Evolutionary conservation across 2,329 filamentous ascomycete genomes (phyloP), one percentile per base, ranked within the genome.

Genomic region (Alternaria consortialis): DNA sequence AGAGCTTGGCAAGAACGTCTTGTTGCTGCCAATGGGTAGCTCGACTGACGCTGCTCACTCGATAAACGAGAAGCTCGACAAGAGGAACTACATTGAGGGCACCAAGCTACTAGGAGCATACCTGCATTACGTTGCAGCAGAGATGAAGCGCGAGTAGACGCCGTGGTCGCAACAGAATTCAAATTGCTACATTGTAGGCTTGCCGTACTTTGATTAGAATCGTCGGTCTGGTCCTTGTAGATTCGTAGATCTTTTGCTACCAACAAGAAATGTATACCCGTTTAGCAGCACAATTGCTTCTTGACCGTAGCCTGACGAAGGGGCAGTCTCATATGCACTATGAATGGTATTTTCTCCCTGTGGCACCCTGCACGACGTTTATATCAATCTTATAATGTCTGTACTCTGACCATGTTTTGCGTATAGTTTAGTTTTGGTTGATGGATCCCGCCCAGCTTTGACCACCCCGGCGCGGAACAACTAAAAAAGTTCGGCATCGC

Each of bases 41-140:
- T 96, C 92, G 43, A 99, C 94, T 1, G 95, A 98, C 79, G 94
- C 92, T 42, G 95, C 95, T 7, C 95, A 99, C 83, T 97, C 93
- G 34, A 96, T 97, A 81, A 99, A 99, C 80, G 95, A 98, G 87
- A 97, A 97, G 86, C 85, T 99, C 59, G 95, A 99, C 80, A 93
- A 91, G 86, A 88, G 87, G 77, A 99, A 99, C 83, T 99, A 99
- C 80, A 97, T 99, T 74, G 93, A 99, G 84, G 95, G 95, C 50
- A 97, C 92, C 73, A 99, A 99, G 87, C 82, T 99, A 65, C 82
- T 99, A 59, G 95, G 95, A 48, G 92, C 94, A 4, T 99, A 99
- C 79, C 83, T 99, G 76, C 94, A 98, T 82, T 97, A 97, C 72
- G 93, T 97, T 67, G 93, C 94, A 2, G 92, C 94, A 77, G 95